phyloP scores from a whole-genome alignment of 129 eudicot species.

The Tanacetum coccineum region DNA sequence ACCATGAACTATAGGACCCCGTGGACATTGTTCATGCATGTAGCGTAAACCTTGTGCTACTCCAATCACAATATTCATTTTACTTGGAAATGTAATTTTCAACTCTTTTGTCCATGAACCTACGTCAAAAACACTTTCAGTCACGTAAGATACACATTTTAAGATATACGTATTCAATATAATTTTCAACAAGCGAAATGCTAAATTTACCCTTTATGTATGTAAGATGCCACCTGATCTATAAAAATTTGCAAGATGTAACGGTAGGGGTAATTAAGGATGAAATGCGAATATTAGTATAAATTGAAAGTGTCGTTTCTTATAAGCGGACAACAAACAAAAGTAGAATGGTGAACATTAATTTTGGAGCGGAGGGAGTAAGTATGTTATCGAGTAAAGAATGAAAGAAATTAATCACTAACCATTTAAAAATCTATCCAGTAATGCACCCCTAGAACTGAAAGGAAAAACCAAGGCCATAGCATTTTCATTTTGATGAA shows the following conservation, averaged over 20 bases:
- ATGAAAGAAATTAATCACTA: slow-evolving; percentile 20
- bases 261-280: no score
- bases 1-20: slow-evolving; percentile 41
- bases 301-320: no score
- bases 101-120: slow-evolving; percentile 30
- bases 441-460: slow-evolving; percentile 21
- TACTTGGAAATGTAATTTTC: slow-evolving; percentile 21
- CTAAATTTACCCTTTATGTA: no score
- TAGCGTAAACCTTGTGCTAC: slow-evolving; percentile 49
- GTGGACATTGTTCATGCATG: slow-evolving; percentile 51
- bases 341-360: no score
- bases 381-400: neutral
- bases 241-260: no score
- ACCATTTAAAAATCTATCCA: slow-evolving; percentile 43
- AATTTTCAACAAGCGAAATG: no score
- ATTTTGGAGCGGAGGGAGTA: neutral
- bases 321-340: no score
- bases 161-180: no score
- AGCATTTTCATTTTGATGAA: slow-evolving; percentile 38
- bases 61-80: slow-evolving; percentile 43
- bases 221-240: no score
- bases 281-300: no score
- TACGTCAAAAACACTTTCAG: slow-evolving; percentile 14
- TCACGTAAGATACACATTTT: neutral
- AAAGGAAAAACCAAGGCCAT: slow-evolving; percentile 42